phyloP scores from a whole-genome alignment of 2,329 filamentous ascomycete genomes.

The Apiospora phragmitis region DNA sequence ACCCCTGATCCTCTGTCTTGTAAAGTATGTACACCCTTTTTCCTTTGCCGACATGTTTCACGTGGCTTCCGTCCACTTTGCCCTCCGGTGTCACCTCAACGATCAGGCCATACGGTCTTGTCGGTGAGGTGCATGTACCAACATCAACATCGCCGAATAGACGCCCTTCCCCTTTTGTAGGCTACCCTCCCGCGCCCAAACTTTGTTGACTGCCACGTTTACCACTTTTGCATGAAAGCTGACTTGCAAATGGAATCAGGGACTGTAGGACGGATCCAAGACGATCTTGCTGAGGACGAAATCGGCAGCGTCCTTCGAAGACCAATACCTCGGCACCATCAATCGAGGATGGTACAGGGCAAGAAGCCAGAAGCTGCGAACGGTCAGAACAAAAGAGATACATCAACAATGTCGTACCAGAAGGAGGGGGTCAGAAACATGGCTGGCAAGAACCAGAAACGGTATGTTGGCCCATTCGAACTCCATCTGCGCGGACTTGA shows the following conservation, averaged over 20 bases:
- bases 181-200: background rate
- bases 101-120: background rate
- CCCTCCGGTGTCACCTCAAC: background rate
- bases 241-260: background rate
- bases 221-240: background rate
- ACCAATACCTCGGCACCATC: slow-evolving; percentile 18
- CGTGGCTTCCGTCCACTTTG: slow-evolving; percentile 1
- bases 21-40: background rate
- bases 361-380: slow-evolving; percentile 32
- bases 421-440: slow-evolving; percentile 31
- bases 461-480: slow-evolving; percentile 38
- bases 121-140: background rate
- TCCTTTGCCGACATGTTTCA: slow-evolving; percentile 1
- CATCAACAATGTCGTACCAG: slow-evolving; percentile 29
- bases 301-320: slow-evolving; percentile 5
- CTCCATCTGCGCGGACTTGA: slow-evolving; percentile 31
- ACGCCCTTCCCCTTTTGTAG: background rate
- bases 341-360: slow-evolving; percentile 34
- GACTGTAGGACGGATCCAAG: background rate
- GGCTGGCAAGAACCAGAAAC: slow-evolving; percentile 35
- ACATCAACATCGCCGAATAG: background rate
- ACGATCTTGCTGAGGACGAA: background rate
- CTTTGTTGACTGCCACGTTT: background rate
- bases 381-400: slow-evolving; percentile 32
- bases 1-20: slow-evolving; percentile 10